Conservation (phyloP, 2,329 filamentous ascomycete genomes). For the Penicillium aurantiogriseum region DNA sequence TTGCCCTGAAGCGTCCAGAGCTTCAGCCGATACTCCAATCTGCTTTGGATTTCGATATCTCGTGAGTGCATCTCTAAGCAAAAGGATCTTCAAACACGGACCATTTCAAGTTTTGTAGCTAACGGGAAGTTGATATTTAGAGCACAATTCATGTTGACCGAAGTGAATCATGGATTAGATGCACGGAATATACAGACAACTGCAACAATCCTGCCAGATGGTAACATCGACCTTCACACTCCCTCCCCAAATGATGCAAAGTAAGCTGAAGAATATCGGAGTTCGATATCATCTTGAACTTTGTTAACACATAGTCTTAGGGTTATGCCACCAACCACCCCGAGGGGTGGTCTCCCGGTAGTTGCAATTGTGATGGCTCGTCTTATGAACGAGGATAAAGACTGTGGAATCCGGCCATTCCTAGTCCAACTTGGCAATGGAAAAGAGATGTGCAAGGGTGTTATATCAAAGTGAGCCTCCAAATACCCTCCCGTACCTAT, state of each 20-base stretch:
- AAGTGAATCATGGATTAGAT: constrained; percentile 43
- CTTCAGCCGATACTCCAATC: constrained; percentile 17
- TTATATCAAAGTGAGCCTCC: constrained; percentile 22
- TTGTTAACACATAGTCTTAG: not conserved
- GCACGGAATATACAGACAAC: constrained; percentile 42
- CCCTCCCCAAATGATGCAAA: constrained; percentile 35
- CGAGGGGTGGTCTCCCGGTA: constrained; percentile 22
- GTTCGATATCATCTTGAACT: not conserved
- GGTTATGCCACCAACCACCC: constrained; percentile 16
- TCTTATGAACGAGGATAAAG: constrained; percentile 27
- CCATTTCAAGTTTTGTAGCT: not conserved
- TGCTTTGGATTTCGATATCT: constrained; percentile 21
- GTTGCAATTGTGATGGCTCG: constrained; percentile 37
- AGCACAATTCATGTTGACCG: constrained; percentile 41
- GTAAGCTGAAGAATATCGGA: constrained; percentile 2
- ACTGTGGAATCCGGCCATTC: constrained; percentile 33
- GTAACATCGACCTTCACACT: constrained; percentile 36
- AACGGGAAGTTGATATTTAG: not conserved
- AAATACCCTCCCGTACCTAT: not conserved
- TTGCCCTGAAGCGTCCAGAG: constrained; percentile 13
- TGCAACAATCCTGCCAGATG: constrained; percentile 35
- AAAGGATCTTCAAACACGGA: not conserved
- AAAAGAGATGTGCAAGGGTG: constrained; percentile 27
- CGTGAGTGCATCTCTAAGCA: constrained; percentile 10
- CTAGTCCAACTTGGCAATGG: constrained; percentile 31